A percentile compares a stretch with the other conserved stretches of the same genome.
Conservation (phyloP, 2,329 filamentous ascomycete species). For the Talaromyces verruculosus region DNA sequence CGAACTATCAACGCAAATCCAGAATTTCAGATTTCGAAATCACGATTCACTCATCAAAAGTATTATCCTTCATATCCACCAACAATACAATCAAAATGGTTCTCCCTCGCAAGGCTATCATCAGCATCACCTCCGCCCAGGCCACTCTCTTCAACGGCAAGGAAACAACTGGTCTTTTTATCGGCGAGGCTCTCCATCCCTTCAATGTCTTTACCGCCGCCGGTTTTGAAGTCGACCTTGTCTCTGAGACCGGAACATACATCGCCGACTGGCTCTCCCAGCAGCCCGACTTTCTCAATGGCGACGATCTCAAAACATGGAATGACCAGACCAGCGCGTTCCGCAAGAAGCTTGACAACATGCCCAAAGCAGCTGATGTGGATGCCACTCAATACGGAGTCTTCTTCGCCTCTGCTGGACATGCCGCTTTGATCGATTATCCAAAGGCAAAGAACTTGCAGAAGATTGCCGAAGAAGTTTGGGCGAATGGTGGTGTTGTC, state of each 20-base stretch:
- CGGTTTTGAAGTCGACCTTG: constrained; percentile 44
- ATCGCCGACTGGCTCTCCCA: constrained; percentile 37
- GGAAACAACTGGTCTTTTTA: constrained; percentile 15
- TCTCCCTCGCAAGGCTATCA: constrained; percentile 14
- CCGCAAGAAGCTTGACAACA: constrained; percentile 34
- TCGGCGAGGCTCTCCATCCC: constrained; percentile 19
- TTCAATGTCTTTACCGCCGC: constrained; percentile 26
- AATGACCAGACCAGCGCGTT: constrained; percentile 36
- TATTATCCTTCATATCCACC: neutral
- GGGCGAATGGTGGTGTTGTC: constrained; percentile 33
- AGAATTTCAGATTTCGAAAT: neutral
- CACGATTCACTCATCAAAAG: neutral
- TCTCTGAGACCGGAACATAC: constrained; percentile 42
- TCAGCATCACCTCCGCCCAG: constrained; percentile 14
- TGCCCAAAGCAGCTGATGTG: constrained; percentile 32
- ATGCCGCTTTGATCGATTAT: constrained; percentile 45
- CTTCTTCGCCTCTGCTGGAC: constrained; percentile 45
- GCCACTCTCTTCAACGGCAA: constrained; percentile 15
- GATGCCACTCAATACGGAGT: constrained; percentile 35
- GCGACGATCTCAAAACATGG: constrained; percentile 35
- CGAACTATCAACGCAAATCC: neutral
- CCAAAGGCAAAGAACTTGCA: constrained; percentile 36
- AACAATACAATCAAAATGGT: constrained; percentile 2
- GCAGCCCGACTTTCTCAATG: constrained; percentile 36
- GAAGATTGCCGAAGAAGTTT: constrained; percentile 31